Conservation (phyloP, 2,329 filamentous ascomycete genomes). For the Sporothrix humicola region DNA sequence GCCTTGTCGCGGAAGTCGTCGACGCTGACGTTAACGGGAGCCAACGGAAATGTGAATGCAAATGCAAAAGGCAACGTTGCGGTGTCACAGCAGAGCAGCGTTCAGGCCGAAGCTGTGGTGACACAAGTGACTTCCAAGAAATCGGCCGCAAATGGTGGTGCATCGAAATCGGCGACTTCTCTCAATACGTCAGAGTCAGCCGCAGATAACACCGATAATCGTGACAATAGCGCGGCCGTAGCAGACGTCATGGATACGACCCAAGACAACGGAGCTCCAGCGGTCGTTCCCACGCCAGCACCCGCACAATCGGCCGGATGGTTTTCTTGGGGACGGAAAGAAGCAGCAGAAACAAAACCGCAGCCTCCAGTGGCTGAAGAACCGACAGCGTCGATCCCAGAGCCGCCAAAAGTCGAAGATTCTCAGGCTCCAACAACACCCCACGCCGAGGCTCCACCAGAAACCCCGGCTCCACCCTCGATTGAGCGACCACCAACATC, state of each 20-base stretch:
- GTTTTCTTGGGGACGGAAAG: conserved; percentile 36
- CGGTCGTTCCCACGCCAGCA: background rate
- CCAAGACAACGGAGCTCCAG: background rate
- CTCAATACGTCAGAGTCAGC: background rate
- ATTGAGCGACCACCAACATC: conserved; percentile 37
- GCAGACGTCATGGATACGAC: conserved; percentile 20
- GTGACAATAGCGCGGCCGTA: background rate
- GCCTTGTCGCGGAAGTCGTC: conserved; percentile 25
- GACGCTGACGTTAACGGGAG: conserved; percentile 5
- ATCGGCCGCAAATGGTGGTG: conserved; percentile 33
- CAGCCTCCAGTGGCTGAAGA: conserved; percentile 36
- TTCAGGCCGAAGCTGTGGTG: background rate
- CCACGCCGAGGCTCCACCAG: conserved; percentile 35
- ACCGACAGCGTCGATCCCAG: conserved; percentile 33
- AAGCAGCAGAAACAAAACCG: conserved; percentile 34
- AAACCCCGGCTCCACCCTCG: conserved; percentile 29
- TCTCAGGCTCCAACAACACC: background rate
- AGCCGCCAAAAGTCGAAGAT: conserved; percentile 32
- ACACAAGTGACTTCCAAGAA: background rate
- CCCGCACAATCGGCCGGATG: conserved; percentile 27
- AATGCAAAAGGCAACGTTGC: background rate
- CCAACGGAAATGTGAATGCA: background rate
- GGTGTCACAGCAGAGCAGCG: background rate
- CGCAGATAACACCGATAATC: background rate
- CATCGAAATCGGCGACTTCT: conserved; percentile 15